Conservation (phyloP, 495 filamentous ascomycete species). For the Aspergillus carlsbadensis region DNA sequence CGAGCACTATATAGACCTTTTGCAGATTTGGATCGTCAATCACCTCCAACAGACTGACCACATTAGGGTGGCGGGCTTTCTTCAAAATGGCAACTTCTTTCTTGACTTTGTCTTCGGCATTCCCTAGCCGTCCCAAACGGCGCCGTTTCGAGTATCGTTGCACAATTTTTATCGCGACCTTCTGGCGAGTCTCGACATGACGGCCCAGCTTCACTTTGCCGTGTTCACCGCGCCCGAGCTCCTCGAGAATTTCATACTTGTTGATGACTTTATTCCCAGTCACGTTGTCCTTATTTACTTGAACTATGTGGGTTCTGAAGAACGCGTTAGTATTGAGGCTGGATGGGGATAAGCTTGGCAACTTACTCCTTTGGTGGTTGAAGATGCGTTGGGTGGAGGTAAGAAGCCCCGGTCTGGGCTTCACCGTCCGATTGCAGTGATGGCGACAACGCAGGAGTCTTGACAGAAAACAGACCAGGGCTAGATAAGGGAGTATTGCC, state of each 20-base stretch:
- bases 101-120: constrained; percentile 90
- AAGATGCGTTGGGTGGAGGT: constrained; percentile 63
- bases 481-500: constrained; percentile 68
- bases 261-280: constrained; percentile 96
- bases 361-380: constrained; percentile 62
- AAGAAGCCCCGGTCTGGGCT: constrained; percentile 50
- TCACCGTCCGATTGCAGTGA: constrained; percentile 49
- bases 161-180: constrained; percentile 97
- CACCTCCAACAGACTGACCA: constrained; percentile 92
- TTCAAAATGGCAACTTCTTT: constrained; percentile 97
- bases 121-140: constrained; percentile 73
- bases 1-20: constrained; percentile 97
- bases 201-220: constrained; percentile 95
- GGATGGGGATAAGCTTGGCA: no score
- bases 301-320: constrained; percentile 75
- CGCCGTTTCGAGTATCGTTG: constrained; percentile 90
- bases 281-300: constrained; percentile 80
- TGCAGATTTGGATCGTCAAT: constrained; percentile 94
- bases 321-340: constrained; percentile 7
- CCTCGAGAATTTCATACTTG: constrained; percentile 92
- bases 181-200: constrained; percentile 71
- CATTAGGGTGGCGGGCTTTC: constrained; percentile 92
- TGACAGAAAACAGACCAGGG: constrained; percentile 61
- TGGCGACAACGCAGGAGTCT: constrained; percentile 46
- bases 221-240: constrained; percentile 92